Percentiles rank a stretch among this genome's conserved stretches.
Evolutionary conservation across 305 asterid species (phyloP).

Genomic region (Fraxinus albicans): DNA sequence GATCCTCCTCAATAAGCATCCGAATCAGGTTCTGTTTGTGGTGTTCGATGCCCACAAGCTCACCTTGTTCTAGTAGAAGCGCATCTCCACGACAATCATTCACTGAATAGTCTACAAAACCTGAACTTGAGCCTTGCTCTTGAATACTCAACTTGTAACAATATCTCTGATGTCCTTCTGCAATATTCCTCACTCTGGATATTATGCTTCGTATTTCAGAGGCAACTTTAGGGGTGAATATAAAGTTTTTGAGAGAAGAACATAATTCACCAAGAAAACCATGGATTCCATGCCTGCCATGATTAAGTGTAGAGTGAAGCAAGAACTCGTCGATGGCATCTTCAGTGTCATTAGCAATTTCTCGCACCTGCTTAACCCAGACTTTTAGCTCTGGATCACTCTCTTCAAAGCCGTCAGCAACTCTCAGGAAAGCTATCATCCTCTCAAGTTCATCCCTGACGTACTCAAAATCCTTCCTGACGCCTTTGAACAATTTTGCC

Average conservation of each 20-base stretch:
- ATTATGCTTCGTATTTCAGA: slow-evolving; percentile 3
- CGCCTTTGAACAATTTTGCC: neutral
- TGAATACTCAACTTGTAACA: neutral
- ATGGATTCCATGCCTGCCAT: neutral
- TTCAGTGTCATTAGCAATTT: slow-evolving; percentile 19
- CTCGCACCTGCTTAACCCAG: slow-evolving; percentile 24
- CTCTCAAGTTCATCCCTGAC: neutral
- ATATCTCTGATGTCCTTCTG: slow-evolving; percentile 16
- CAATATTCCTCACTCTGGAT: neutral
- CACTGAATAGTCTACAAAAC: neutral
- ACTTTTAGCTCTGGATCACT: slow-evolving; percentile 16
- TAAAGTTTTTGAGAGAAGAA: neutral
- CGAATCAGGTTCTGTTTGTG: neutral
- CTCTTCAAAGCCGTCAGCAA: neutral
- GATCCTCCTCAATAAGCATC: neutral
- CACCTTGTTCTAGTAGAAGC: neutral
- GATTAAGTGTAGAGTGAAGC: neutral
- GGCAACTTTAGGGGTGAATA: neutral
- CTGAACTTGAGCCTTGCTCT: neutral
- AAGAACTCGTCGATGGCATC: slow-evolving; percentile 7
- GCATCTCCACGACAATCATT: slow-evolving; percentile 11
- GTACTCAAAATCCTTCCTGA: neutral
- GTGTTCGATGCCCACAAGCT: slow-evolving; percentile 1
- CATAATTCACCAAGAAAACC: neutral
- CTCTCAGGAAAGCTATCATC: neutral